phyloP scores from a whole-genome alignment of 495 filamentous ascomycete genomes.

The Penicillium odoratum region DNA sequence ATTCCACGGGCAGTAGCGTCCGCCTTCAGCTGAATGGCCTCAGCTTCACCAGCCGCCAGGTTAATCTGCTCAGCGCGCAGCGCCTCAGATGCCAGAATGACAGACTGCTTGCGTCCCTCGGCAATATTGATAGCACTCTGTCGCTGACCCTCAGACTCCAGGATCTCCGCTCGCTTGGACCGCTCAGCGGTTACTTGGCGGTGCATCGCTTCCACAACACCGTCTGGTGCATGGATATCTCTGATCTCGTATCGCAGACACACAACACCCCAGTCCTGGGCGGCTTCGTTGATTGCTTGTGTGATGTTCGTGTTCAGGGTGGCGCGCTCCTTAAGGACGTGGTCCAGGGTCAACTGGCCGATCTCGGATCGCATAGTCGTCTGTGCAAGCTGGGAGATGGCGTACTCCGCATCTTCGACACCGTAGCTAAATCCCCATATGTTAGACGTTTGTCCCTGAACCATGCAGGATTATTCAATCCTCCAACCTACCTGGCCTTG shows the following conservation, averaged over 20 bases:
- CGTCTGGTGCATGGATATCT: constrained; percentile 93
- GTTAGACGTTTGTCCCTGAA: neutral
- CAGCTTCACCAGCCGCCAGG: constrained; percentile 83
- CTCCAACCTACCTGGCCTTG: constrained; percentile 72
- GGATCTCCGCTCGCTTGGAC: constrained; percentile 93
- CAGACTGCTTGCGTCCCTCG: constrained; percentile 92
- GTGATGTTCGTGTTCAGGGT: constrained; percentile 97
- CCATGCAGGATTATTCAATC: neutral
- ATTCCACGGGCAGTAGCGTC: constrained; percentile 86
- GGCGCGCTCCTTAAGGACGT: constrained; percentile 94
- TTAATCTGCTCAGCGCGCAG: constrained; percentile 88
- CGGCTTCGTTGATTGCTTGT: constrained; percentile 95
- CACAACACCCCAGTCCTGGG: constrained; percentile 92
- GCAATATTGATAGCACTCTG: constrained; percentile 98
- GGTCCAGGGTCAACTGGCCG: constrained; percentile 91
- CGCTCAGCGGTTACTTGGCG: constrained; percentile 95
- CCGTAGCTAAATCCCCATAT: constrained; percentile 67
- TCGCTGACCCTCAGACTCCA: constrained; percentile 92
- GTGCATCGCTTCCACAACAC: constrained; percentile 96
- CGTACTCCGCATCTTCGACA: constrained; percentile 98
- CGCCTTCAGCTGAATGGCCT: constrained; percentile 85
- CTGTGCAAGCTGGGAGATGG: constrained; percentile 95
- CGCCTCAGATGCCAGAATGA: constrained; percentile 95
- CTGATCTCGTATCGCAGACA: constrained; percentile 97
- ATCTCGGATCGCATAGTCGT: constrained; percentile 99